Evolutionary conservation across 352 stramenopile species (phyloP).

Genomic region (Phytophthora foliorum): DNA sequence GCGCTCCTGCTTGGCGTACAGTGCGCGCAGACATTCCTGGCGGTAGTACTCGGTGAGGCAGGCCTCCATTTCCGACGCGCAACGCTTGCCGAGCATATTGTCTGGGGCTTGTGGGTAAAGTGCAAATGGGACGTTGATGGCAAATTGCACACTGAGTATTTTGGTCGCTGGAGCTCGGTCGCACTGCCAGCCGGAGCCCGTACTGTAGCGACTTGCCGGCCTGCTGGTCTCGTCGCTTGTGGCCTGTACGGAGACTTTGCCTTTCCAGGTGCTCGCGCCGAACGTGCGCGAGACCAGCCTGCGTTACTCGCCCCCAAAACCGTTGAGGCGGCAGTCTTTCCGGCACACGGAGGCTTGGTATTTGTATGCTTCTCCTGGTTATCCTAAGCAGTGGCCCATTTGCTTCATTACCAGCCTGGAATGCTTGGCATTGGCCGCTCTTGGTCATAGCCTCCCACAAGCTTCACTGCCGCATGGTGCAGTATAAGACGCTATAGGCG

Average conservation of each 20-base stretch:
- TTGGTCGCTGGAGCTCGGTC: constrained; percentile 7
- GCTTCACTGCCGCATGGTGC: constrained; percentile 27
- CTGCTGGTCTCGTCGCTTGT: constrained; percentile 52
- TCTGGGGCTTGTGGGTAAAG: constrained; percentile 22
- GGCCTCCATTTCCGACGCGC: constrained; percentile 74
- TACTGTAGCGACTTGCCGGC: constrained; percentile 29
- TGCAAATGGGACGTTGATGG: constrained; percentile 38
- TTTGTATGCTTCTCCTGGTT: constrained; percentile 10
- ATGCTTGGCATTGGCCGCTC: constrained; percentile 8
- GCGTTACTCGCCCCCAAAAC: constrained; percentile 29
- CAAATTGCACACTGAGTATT: constrained; percentile 59
- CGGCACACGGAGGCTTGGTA: constrained; percentile 4
- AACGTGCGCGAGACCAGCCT: constrained; percentile 47
- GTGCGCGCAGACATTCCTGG: constrained; percentile 78
- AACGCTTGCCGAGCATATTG: constrained; percentile 77
- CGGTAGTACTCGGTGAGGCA: constrained; percentile 87
- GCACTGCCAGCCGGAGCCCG: constrained; percentile 13
- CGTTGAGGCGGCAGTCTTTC: constrained; percentile 24
- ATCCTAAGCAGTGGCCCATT: constrained; percentile 4
- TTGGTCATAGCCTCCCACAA: constrained; percentile 28
- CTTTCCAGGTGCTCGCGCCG: constrained; percentile 56
- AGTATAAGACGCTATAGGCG: constrained; percentile 29
- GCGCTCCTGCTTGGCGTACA: constrained; percentile 74
- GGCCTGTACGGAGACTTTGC: constrained; percentile 35
- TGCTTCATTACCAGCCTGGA: constrained; percentile 27